Base-by-base conservation (phyloP, 1,284 basidiomycete genomes). In the Tilletia horrida region DNA sequence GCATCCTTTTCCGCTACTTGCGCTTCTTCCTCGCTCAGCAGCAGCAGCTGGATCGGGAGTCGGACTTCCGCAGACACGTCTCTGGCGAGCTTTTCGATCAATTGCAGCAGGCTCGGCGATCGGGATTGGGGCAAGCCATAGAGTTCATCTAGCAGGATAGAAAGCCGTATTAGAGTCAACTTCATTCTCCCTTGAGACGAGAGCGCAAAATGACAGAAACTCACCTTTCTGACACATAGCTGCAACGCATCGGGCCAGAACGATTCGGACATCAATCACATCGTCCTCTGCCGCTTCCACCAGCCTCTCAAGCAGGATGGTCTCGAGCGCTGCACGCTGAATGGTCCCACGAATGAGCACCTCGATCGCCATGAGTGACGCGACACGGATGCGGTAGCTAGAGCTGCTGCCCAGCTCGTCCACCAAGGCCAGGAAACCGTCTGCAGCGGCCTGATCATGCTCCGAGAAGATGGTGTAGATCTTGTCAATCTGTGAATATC, bases 251-350 rank as follows among this genome's bases (percentile, higher is more conserved):
- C 91, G 87, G 14, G 93, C 89, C 1, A 94, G 85, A 7, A 88
- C 89, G 67, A 97, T 91, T 50, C 93, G 87, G 59, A 97, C 92
- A 75, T 93, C 93, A 62, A 92, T 85, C 27, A 97, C 88, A n/a
- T 78, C 81, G 69, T 80, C 79, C 78, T 95, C 92, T 44, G 84
- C 77, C 16, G 87, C 87, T 61, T 81, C 78, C 40, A 84, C 83
- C 13, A 96, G 82, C 16, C 85, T 83, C 61, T 85, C 82, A 81
- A 92, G 86, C 70, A 90, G 86, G 55, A 85, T 83, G 66, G 87
- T 85, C 77, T 89, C 88, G 67, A 87, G 83, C 43, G 84, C 74
- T 11, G 76, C 76, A 11, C 73, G 62, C 50, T 80, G 71, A n/a
- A 79, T 66, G 52, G 67, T 68, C 8, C 64, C 63, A 25, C 76